Evolutionary conservation across 331 rosid species (phyloP).

Genomic region (Arachis monticola): DNA sequence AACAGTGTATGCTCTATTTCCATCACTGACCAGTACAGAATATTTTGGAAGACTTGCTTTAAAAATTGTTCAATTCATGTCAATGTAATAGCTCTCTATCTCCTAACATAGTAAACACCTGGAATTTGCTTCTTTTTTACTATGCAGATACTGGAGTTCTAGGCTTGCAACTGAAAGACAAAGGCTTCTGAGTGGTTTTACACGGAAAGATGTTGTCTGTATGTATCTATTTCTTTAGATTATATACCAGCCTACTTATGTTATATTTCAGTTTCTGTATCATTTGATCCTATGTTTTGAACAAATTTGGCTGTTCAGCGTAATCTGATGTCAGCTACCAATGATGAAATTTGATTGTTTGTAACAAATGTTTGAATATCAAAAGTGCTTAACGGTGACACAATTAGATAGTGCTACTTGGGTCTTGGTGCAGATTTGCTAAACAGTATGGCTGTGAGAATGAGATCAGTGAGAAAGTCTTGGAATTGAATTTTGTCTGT

Average conservation of each 20-base stretch:
- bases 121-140: slow-evolving; percentile 20
- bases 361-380: slow-evolving; percentile 6
- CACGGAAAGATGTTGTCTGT: slow-evolving; percentile 78
- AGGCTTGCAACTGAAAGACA: slow-evolving; percentile 95
- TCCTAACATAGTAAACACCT: too few species aligned
- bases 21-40: slow-evolving; percentile 36
- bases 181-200: slow-evolving; percentile 76
- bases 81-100: not conserved
- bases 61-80: slow-evolving; percentile 26
- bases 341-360: slow-evolving; percentile 25
- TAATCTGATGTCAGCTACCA: slow-evolving; percentile 28
- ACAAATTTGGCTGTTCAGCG: slow-evolving; percentile 34
- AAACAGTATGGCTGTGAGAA: not conserved
- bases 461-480: slow-evolving; percentile 3
- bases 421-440: not conserved
- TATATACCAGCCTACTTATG: slow-evolving; percentile 19
- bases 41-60: slow-evolving; percentile 34
- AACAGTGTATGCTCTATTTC: slow-evolving; percentile 75
- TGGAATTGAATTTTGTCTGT: slow-evolving; percentile 11
- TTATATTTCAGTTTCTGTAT: slow-evolving; percentile 10
- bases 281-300: slow-evolving; percentile 17
- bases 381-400: slow-evolving; percentile 7
- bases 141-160: slow-evolving; percentile 90
- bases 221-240: slow-evolving; percentile 43
- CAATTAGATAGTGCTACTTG: slow-evolving; percentile 1